Conservation (phyloP, 2,329 filamentous ascomycete species). For the Apiospora sp. region DNA sequence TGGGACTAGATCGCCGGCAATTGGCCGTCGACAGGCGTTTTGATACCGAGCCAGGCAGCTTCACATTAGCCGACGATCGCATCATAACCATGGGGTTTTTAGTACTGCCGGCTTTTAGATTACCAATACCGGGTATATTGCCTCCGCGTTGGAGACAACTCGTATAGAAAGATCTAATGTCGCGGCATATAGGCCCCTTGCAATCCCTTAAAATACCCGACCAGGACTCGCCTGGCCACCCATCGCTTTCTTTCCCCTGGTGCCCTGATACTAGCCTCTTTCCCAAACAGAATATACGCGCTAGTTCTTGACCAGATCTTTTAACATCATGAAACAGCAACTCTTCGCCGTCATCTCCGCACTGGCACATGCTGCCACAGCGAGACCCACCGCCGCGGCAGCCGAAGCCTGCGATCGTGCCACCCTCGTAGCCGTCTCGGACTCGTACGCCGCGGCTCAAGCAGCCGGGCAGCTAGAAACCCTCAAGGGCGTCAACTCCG, state of each 20-base stretch:
- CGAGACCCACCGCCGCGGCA: background rate
- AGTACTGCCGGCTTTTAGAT: background rate
- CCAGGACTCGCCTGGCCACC: background rate
- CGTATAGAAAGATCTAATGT: background rate
- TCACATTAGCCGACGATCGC: constrained; percentile 15
- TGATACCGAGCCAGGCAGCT: background rate
- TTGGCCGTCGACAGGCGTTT: background rate
- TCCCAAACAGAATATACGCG: too few species aligned
- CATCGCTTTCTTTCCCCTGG: background rate
- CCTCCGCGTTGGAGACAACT: background rate
- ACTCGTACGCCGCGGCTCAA: constrained; percentile 36
- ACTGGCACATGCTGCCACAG: background rate
- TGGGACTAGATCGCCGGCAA: background rate
- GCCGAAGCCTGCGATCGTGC: constrained; percentile 18
- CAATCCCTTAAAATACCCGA: background rate
- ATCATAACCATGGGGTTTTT: background rate
- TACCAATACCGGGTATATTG: constrained; percentile 16
- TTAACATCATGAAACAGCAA: background rate
- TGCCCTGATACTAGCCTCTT: too few species aligned
- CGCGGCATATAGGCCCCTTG: background rate
- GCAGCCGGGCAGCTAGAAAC: constrained; percentile 31
- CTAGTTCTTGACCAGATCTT: background rate
- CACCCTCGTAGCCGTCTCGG: constrained; percentile 1
- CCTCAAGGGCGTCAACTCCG: constrained; percentile 29
- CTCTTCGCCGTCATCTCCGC: background rate